A percentile compares a stretch with the other conserved stretches of the same genome.
Evolutionary conservation across 345 rosid genomes (phyloP).

Genomic region (Leavenworthia alabamica): DNA sequence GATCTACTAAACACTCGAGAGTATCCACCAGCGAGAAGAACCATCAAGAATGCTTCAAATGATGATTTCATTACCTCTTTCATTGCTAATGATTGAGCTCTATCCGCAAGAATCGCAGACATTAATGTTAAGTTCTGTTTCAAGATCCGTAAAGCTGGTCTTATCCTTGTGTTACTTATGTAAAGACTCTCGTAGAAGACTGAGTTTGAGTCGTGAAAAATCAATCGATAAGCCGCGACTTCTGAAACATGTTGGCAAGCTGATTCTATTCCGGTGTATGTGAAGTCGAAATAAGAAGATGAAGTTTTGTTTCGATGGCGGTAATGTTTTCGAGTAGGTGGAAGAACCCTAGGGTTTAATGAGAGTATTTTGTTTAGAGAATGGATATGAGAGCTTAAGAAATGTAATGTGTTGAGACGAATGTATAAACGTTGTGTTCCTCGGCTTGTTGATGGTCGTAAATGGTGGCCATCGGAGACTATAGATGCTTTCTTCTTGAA

Average conservation of each 20-base stretch:
- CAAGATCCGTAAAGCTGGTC: slow-evolving; percentile 50
- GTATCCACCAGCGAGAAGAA: slow-evolving; percentile 74
- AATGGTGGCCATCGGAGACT: slow-evolving; percentile 43
- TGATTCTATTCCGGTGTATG: slow-evolving; percentile 52
- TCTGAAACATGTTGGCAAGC: slow-evolving; percentile 82
- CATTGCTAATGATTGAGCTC: slow-evolving; percentile 69
- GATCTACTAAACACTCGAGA: slow-evolving; percentile 48
- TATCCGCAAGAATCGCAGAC: slow-evolving; percentile 59
- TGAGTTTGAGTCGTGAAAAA: slow-evolving; percentile 69
- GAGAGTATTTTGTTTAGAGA: slow-evolving; percentile 76
- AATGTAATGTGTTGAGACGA: slow-evolving; percentile 80
- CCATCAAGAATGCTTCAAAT: slow-evolving; percentile 74
- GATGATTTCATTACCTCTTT: slow-evolving; percentile 73
- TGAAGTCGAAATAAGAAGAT: slow-evolving; percentile 51
- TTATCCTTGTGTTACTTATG: slow-evolving; percentile 51
- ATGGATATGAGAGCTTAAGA: slow-evolving; percentile 62
- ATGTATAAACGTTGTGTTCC: slow-evolving; percentile 88
- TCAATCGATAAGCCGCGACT: slow-evolving; percentile 77
- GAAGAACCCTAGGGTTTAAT: slow-evolving; percentile 49
- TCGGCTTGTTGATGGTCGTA: slow-evolving; percentile 82
- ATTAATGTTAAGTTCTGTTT: slow-evolving; percentile 75
- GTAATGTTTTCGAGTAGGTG: slow-evolving; percentile 36
- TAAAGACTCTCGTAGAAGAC: slow-evolving; percentile 72
- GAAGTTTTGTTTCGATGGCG: slow-evolving; percentile 30
- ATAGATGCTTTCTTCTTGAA: slow-evolving; percentile 10